phyloP scores from a whole-genome alignment of 176 grass and related monocot species.

The Ananas comosus region DNA sequence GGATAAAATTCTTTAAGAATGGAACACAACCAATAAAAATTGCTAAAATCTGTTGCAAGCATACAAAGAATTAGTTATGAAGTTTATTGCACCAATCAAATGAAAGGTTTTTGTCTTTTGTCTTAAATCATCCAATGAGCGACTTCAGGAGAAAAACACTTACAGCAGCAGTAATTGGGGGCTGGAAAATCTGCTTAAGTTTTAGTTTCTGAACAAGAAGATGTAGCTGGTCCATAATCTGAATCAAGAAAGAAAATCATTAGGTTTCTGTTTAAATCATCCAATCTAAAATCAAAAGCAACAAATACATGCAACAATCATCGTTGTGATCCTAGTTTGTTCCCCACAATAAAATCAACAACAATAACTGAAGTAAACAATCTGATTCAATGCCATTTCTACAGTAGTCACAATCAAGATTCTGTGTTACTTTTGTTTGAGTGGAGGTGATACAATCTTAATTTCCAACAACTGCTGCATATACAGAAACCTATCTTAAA shows the following conservation, averaged over 20 bases:
- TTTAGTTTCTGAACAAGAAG: constrained; percentile 45
- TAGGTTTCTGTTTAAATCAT: constrained; percentile 6
- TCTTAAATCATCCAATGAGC: too few relatives aligned
- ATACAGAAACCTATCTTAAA: too few relatives aligned
- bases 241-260: constrained; percentile 29
- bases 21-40: constrained; percentile 69
- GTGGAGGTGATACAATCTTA: too few relatives aligned
- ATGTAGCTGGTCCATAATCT: constrained; percentile 46
- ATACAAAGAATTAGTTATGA: not conserved
- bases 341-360: too few relatives aligned
- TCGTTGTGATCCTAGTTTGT: too few relatives aligned
- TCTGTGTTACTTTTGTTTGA: too few relatives aligned
- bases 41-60: constrained; percentile 48
- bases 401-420: too few relatives aligned
- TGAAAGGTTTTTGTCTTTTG: too few relatives aligned
- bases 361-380: too few relatives aligned
- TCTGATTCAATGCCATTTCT: too few relatives aligned
- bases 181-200: constrained; percentile 76
- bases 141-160: constrained; percentile 15
- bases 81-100: too few relatives aligned
- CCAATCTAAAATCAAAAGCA: constrained; percentile 7
- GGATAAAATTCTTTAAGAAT: constrained; percentile 78
- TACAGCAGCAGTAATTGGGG: constrained; percentile 82
- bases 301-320: not conserved
- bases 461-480: too few relatives aligned